Conservation (phyloP, 164 flowering plant genomes). For the Cinnamomum micranthum region DNA sequence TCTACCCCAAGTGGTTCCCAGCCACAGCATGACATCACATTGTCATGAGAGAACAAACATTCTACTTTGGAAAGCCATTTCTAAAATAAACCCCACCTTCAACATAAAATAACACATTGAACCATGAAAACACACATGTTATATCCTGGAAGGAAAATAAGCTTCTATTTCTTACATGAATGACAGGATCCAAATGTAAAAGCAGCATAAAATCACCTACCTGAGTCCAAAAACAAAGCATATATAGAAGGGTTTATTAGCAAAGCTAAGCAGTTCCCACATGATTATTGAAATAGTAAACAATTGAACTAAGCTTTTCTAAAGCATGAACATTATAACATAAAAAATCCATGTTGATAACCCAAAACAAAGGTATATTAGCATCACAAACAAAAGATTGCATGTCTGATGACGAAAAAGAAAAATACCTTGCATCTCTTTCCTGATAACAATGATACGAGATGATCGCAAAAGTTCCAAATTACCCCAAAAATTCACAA, state of each 20-base stretch:
- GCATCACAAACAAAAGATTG: background rate
- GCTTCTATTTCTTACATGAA: background rate
- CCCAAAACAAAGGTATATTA: background rate
- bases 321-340: constrained; percentile 1
- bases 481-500: background rate
- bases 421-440: background rate
- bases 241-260: background rate
- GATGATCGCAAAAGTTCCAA: background rate
- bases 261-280: background rate
- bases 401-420: background rate
- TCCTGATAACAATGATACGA: background rate
- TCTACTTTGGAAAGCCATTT: too few relatives aligned
- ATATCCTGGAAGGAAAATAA: background rate
- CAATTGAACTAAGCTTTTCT: background rate
- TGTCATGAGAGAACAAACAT: too few relatives aligned
- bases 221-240: background rate
- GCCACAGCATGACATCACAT: background rate
- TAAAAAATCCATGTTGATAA: background rate
- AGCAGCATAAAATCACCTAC: constrained; percentile 11
- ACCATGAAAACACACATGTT: background rate
- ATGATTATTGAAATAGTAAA: background rate
- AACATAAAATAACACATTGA: background rate
- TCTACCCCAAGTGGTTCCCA: background rate
- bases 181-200: background rate
- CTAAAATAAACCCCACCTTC: too few relatives aligned